Conservation (phyloP, 495 filamentous ascomycete species). For the Daldinia grandis region DNA sequence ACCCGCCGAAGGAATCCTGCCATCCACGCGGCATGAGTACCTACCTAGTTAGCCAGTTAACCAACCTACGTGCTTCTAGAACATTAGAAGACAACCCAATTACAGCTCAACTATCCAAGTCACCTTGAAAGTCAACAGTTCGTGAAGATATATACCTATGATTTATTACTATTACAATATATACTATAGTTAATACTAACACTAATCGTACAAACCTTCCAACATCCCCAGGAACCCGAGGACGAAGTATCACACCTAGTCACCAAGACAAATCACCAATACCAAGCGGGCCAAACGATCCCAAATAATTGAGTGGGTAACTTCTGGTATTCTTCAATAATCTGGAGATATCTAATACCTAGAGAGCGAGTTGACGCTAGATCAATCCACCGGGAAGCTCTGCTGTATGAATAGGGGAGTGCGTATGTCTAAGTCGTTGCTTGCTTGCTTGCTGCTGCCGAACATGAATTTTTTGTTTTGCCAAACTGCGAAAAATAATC, state of each 20-base stretch:
- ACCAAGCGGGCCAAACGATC: conserved; percentile 16
- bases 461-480: conserved; percentile 18
- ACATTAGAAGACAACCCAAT: background rate
- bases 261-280: background rate
- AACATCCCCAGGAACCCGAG: background rate
- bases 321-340: conserved; percentile 63
- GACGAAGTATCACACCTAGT: background rate
- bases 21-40: background rate
- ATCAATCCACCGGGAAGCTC: conserved; percentile 44
- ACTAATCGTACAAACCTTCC: conserved; percentile 2
- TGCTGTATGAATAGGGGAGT: conserved; percentile 11
- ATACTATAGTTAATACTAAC: background rate
- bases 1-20: background rate
- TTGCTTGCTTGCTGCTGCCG: conserved; percentile 31
- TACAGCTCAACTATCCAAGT: background rate
- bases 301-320: conserved; percentile 57
- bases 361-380: conserved; percentile 63
- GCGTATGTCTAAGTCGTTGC: background rate
- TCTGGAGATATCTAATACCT: conserved; percentile 60
- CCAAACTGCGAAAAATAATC: conserved; percentile 37
- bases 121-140: background rate
- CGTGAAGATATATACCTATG: background rate
- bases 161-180: background rate
- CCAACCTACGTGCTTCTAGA: too few relatives aligned
- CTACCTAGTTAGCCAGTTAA: too few relatives aligned